A percentile compares a stretch with the other conserved stretches of the same genome.
Conservation (phyloP, 768 basidiomycete genomes). For the Cystofilobasidium capitatum region DNA sequence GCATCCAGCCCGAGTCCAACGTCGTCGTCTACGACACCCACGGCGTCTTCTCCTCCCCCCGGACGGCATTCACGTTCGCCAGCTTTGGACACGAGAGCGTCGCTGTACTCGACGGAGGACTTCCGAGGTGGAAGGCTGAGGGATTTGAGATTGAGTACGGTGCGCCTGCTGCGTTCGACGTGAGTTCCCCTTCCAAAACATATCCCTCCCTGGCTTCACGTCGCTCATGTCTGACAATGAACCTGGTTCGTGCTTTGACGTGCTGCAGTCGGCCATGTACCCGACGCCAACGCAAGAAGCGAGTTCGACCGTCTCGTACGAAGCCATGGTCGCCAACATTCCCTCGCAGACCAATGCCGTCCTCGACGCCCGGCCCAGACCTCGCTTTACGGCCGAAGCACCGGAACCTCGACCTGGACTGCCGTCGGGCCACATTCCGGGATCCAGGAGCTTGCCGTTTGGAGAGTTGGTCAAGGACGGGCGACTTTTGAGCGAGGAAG, state of each 20-base stretch:
- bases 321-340: conserved; percentile 54
- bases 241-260: conserved; percentile 28
- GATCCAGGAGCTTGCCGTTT: conserved; percentile 78
- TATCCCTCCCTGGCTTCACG: too few relatives aligned
- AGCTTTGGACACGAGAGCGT: conserved; percentile 78
- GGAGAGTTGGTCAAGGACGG: conserved; percentile 27
- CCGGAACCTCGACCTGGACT: conserved; percentile 84
- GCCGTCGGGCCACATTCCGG: conserved; percentile 83
- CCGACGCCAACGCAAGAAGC: conserved; percentile 11
- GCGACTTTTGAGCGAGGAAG: conserved; percentile 8
- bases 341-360: conserved; percentile 46
- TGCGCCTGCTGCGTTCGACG: conserved; percentile 29
- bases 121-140: conserved; percentile 47
- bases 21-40: conserved; percentile 84
- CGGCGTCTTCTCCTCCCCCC: conserved; percentile 84
- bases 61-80: conserved; percentile 89
- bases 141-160: conserved; percentile 16
- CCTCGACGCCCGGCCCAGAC: conserved; percentile 76
- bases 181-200: not conserved
- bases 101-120: conserved; percentile 84
- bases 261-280: conserved; percentile 46
- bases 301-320: conserved; percentile 5
- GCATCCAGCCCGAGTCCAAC: conserved; percentile 45
- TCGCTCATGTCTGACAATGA: not conserved
- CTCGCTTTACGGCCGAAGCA: conserved; percentile 69